These are phyloP conservation scores for Xylariaceae sp. DNA, from an alignment of 2,329 filamentous ascomycete genomes.

Conservation along the genomic window DNA sequence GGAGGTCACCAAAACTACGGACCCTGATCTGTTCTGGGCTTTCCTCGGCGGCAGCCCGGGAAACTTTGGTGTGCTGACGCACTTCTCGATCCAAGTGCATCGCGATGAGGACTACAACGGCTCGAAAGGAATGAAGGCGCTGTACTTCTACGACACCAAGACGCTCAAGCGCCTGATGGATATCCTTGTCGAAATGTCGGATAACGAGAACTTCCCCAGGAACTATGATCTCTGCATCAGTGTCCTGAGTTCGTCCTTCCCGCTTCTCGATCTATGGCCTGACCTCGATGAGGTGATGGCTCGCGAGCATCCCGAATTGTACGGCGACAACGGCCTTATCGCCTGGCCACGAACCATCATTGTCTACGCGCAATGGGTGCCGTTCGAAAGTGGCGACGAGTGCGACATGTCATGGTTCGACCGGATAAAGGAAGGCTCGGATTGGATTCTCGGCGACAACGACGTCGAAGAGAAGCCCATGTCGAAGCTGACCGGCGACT, in stretches of 20 bases:
- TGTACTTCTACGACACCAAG: conserved; percentile 40
- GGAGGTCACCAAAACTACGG: conserved; percentile 43
- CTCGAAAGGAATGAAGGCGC: conserved; percentile 40
- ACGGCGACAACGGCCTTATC: conserved; percentile 36
- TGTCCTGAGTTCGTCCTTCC: conserved; percentile 41
- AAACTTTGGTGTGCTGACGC: conserved; percentile 54
- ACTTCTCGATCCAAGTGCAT: conserved; percentile 46
- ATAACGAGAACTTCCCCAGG: conserved; percentile 40
- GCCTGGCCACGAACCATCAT: conserved; percentile 41
- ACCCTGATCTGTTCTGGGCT: conserved; percentile 57
- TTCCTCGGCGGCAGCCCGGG: conserved; percentile 55
- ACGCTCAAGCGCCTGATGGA: conserved; percentile 38
- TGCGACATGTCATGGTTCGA: conserved; percentile 35
- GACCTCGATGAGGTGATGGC: conserved; percentile 36
- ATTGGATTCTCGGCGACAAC: conserved; percentile 35
- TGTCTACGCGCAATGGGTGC: conserved; percentile 48
- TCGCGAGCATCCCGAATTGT: conserved; percentile 35
- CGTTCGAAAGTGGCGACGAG: conserved; percentile 35
- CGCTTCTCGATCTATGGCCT: conserved; percentile 36
- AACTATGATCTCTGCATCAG: conserved; percentile 47
- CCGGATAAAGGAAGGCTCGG: conserved; percentile 37
- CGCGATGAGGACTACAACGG: conserved; percentile 38
- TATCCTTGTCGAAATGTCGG: conserved; percentile 42
- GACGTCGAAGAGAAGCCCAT: conserved; percentile 40
- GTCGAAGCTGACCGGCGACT: conserved; percentile 42